Conservation (phyloP, 768 basidiomycete genomes). For the Hysterangium stoloniferum region DNA sequence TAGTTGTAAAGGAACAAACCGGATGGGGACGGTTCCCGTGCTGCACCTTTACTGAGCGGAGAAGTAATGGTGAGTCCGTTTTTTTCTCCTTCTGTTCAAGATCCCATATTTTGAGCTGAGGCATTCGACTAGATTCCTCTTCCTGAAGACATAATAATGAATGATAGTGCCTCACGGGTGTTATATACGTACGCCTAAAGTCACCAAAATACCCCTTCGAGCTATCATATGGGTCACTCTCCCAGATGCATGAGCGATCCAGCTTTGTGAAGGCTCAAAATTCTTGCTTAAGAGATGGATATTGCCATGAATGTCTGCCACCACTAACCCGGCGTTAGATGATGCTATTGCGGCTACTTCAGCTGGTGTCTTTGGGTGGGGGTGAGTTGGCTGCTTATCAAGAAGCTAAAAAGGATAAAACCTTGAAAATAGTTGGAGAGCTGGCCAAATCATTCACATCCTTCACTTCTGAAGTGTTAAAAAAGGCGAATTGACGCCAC, state of each 20-base stretch:
- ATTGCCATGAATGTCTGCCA: slow-evolving; percentile 82
- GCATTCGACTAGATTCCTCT: slow-evolving; percentile 58
- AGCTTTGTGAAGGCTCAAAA: slow-evolving; percentile 63
- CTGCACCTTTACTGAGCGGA: slow-evolving; percentile 73
- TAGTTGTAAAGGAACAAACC: slow-evolving; percentile 29
- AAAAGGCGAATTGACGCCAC: slow-evolving; percentile 92
- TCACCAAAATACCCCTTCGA: slow-evolving; percentile 72
- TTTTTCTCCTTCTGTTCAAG: slow-evolving; percentile 62
- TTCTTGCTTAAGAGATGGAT: slow-evolving; percentile 68
- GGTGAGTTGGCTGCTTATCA: neutral
- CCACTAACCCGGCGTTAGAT: slow-evolving; percentile 59
- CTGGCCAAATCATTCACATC: slow-evolving; percentile 70
- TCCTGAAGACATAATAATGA: slow-evolving; percentile 40
- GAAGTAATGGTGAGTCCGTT: slow-evolving; percentile 49
- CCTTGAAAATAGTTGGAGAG: slow-evolving; percentile 75
- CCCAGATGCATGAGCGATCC: slow-evolving; percentile 74
- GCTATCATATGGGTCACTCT: slow-evolving; percentile 85
- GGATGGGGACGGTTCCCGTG: slow-evolving; percentile 73
- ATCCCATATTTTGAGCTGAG: slow-evolving; percentile 86
- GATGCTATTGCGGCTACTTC: slow-evolving; percentile 68
- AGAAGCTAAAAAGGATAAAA: slow-evolving; percentile 18
- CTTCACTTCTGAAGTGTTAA: slow-evolving; percentile 68
- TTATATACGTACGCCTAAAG: slow-evolving; percentile 64
- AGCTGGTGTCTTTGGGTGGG: slow-evolving; percentile 39
- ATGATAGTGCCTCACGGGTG: too few species aligned